These are phyloP conservation scores for Hevea brasiliensis DNA, from an alignment of 345 rosid species.

Conservation along the genomic window DNA sequence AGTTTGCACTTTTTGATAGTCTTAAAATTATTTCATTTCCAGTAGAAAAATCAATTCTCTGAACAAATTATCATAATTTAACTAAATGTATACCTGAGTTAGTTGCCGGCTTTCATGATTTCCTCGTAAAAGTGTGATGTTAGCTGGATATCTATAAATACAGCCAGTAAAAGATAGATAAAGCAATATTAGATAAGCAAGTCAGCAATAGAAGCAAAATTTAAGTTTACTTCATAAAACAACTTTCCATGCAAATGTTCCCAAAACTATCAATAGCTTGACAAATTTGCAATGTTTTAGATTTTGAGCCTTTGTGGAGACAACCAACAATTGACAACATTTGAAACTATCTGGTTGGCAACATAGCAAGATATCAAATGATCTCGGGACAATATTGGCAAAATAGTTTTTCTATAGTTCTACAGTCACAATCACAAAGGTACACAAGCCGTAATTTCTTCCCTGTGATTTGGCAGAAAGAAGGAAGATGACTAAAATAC, in stretches of 20 bases:
- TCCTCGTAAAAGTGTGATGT: conserved; percentile 97
- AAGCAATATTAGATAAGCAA: not conserved
- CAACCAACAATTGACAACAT: not conserved
- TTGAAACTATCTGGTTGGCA: conserved; percentile 1
- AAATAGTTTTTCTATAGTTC: not conserved
- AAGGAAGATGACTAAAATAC: too few relatives aligned
- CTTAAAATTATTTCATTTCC: not conserved
- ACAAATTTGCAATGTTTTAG: not conserved
- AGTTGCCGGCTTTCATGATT: conserved; percentile 99
- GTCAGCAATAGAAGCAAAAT: conserved; percentile 5
- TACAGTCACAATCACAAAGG: not conserved
- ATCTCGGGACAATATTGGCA: not conserved
- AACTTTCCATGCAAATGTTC: not conserved
- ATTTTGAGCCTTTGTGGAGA: not conserved
- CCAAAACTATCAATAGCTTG: not conserved
- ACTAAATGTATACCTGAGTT: conserved; percentile 71
- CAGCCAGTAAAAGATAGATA: not conserved
- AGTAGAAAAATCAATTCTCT: not conserved
- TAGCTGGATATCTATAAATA: conserved; percentile 80
- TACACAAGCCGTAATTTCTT: too few relatives aligned
- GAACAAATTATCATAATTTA: not conserved
- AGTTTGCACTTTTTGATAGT: not conserved
- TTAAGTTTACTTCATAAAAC: not conserved
- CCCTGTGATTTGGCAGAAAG: too few relatives aligned
- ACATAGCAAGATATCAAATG: not conserved